Evolutionary conservation across 805 yeast species (phyloP), one percentile per base, ranked within the genome.

Genomic region (Cyberlindnera xylosilytica): DNA sequence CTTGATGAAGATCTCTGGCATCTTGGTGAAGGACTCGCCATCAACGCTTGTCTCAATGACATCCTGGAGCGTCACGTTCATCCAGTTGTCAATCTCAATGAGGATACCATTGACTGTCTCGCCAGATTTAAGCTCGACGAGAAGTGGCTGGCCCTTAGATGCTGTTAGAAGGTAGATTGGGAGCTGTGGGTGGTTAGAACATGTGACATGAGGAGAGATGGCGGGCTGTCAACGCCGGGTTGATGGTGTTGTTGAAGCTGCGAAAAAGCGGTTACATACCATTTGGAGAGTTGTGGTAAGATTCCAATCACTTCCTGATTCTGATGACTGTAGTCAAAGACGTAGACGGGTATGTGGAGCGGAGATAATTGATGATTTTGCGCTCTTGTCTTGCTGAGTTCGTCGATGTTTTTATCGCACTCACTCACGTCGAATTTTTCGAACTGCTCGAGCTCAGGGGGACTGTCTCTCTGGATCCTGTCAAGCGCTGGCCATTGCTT

Each of bases 141-240:
- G 74, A 57, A 93, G 75, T 29, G 89, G 85, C 58, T 87, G 90
- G 44, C 87, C 90, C 63, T 89, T 90, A 15, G 96, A 87, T 42
- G 96, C 85, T 41, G 95, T 89, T 57, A 93, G 75, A 48, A 93
- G 74, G 54, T 89, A 90, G 56, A 93, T 72, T 34, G 99, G 99
- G 48, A 93, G 79, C 99, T 85, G 34, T 2, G n/a, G 13, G 20
- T 9, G 17, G 52, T 41, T 45, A 46, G 46, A 31, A 38, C 17
- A 30, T 18, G 32, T 27, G 16, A 8, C 24, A 22, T 27, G 16
- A 12, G 8, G 13, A 6, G 16, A 27, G n/a, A n/a, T 12, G 30
- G 30, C 30, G 13, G 30, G 30, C 13, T 27, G 9, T 6, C 30
- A 7, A 27, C 10, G 24, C 10, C 24, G 24, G 13, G 16, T 9